Percentiles rank a stretch among this genome's conserved stretches.
Conservation (phyloP, 2,329 filamentous ascomycete genomes). For the Beauveria brongniartii region DNA sequence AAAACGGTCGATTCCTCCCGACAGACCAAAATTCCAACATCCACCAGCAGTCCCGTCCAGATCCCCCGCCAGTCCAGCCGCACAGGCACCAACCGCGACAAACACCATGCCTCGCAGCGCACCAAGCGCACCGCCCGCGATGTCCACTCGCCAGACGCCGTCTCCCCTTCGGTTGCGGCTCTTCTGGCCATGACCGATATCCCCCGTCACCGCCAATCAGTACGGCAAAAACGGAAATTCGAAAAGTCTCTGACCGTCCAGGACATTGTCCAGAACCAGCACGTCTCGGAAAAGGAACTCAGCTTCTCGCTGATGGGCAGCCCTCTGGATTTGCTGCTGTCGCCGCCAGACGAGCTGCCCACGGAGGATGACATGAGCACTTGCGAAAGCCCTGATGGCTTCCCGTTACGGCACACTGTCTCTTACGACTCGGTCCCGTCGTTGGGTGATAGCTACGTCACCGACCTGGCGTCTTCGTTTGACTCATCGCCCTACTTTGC, state of each 20-base stretch:
- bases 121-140: not conserved
- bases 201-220: slow-evolving; percentile 36
- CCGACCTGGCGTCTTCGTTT: slow-evolving; percentile 40
- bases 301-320: slow-evolving; percentile 45
- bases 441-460: slow-evolving; percentile 45
- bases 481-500: slow-evolving; percentile 39
- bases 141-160: slow-evolving; percentile 37
- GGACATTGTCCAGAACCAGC: slow-evolving; percentile 45
- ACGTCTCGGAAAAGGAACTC: slow-evolving; percentile 50
- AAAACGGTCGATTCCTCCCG: not conserved
- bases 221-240: slow-evolving; percentile 24
- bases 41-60: slow-evolving; percentile 6
- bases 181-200: slow-evolving; percentile 56
- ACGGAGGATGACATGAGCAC: slow-evolving; percentile 39
- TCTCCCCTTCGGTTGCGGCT: slow-evolving; percentile 52
- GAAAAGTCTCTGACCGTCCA: slow-evolving; percentile 40
- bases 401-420: slow-evolving; percentile 42
- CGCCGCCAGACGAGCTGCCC: slow-evolving; percentile 49
- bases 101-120: slow-evolving; percentile 9
- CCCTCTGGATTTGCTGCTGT: slow-evolving; percentile 52
- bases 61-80: slow-evolving; percentile 7
- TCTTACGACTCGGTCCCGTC: slow-evolving; percentile 57
- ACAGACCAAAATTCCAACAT: not conserved
- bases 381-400: slow-evolving; percentile 46
- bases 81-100: slow-evolving; percentile 1